Percentiles rank a stretch among this genome's conserved stretches.
Evolutionary conservation across 129 eudicot species (phyloP).

Genomic region (Oenanthe sinensis): DNA sequence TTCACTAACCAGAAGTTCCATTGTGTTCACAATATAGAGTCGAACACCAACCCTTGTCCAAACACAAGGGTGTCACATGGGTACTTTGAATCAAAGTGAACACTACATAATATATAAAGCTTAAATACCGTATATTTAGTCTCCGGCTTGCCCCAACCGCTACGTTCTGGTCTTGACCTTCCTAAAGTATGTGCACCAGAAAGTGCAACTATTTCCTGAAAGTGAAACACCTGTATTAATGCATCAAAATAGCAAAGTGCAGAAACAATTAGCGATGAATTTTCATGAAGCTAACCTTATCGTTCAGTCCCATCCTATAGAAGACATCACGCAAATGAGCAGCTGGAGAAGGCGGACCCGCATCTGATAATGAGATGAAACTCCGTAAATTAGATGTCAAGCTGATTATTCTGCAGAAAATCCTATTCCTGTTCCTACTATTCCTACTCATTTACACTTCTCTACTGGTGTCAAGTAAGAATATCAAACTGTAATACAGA

Average conservation of each 20-base stretch:
- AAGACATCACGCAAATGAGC: constrained; percentile 87
- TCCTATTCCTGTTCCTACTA: neutral
- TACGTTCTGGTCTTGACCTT: constrained; percentile 96
- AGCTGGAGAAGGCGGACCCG: constrained; percentile 99
- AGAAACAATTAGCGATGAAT: neutral
- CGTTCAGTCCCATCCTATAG: constrained; percentile 89
- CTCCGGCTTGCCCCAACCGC: constrained; percentile 99
- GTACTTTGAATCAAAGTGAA: neutral
- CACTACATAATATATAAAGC: neutral
- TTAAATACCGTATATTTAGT: constrained; percentile 78
- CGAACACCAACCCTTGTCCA: too few relatives aligned
- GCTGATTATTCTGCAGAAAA: neutral
- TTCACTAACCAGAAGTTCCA: too few relatives aligned
- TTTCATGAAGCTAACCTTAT: constrained; percentile 47
- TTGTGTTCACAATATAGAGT: too few relatives aligned
- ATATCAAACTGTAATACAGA: neutral
- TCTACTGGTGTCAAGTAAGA: neutral
- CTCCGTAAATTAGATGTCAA: neutral
- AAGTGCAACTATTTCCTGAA: constrained; percentile 91
- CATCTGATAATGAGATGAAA: constrained; percentile 48
- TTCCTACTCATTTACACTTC: neutral
- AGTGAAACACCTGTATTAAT: neutral
- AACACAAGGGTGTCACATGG: neutral
- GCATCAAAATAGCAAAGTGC: constrained; percentile 9
- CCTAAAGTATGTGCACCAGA: constrained; percentile 99